Conservation (phyloP, 129 eudicot genomes). For the Centaurea solstitialis region DNA sequence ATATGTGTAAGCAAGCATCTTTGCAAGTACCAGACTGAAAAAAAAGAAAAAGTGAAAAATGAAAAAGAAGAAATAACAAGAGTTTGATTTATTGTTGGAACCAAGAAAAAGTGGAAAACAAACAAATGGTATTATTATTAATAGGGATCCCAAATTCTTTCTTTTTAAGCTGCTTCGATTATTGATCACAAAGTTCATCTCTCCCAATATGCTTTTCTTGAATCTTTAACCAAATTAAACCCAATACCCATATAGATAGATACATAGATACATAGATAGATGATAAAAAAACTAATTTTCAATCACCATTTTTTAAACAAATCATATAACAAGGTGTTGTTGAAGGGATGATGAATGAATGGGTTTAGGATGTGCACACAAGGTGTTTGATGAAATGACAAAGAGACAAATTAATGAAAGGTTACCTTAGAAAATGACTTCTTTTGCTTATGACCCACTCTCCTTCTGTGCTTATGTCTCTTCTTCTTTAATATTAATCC, state of each 20-base stretch:
- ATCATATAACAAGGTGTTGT: not conserved
- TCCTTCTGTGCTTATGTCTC: conserved; percentile 19
- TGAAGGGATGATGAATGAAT: conserved; percentile 14
- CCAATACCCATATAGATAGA: not conserved
- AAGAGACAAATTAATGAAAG: conserved; percentile 30
- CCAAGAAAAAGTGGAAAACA: conserved; percentile 34
- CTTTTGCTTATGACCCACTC: conserved; percentile 13
- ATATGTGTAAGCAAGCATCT: not conserved
- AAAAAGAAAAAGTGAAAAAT: not conserved
- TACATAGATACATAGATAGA: too few species aligned
- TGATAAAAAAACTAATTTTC: not conserved
- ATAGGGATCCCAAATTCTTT: conserved; percentile 37
- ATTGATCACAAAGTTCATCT: conserved; percentile 25
- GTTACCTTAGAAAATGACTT: conserved; percentile 36
- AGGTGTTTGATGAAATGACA: conserved; percentile 28
- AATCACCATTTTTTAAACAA: not conserved
- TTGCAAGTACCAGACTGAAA: not conserved
- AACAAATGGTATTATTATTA: conserved; percentile 13
- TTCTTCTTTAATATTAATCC: not conserved
- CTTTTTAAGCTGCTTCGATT: not conserved
- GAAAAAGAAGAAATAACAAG: not conserved
- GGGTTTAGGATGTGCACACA: not conserved
- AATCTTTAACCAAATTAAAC: conserved; percentile 14
- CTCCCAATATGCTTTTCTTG: conserved; percentile 7
- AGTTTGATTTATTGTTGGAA: conserved; percentile 27